A percentile compares a stretch with the other conserved stretches of the same genome.
Conservation (phyloP, 208 protist species). For the Trypanosoma caninum region DNA sequence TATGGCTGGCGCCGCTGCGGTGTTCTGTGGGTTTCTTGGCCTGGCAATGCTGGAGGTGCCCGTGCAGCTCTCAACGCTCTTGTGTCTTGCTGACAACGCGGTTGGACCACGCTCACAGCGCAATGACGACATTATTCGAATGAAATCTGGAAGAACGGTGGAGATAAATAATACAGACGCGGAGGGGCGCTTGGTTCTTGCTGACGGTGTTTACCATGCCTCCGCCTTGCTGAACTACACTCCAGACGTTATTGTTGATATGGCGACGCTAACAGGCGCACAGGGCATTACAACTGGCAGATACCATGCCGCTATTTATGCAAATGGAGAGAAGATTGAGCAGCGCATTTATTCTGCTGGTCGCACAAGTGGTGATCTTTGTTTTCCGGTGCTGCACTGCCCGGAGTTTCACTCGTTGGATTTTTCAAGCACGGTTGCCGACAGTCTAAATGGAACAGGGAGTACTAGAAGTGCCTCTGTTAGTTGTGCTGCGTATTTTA, state of each 20-base stretch:
- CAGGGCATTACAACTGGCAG: constrained; percentile 82
- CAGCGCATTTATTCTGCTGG: constrained; percentile 42
- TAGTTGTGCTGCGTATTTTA: constrained; percentile 82
- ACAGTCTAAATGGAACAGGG: constrained; percentile 68
- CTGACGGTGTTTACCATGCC: constrained; percentile 89
- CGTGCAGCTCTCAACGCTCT: constrained; percentile 40
- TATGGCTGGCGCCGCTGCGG: constrained; percentile 87
- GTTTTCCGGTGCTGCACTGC: constrained; percentile 85
- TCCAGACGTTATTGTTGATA: constrained; percentile 82
- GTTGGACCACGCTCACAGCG: constrained; percentile 70
- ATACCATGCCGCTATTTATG: constrained; percentile 78
- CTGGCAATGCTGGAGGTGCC: constrained; percentile 44
- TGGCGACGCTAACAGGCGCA: constrained; percentile 91
- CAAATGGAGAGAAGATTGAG: constrained; percentile 73
- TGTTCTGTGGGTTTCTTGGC: constrained; percentile 76
- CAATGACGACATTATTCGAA: constrained; percentile 85
- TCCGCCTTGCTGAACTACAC: constrained; percentile 66
- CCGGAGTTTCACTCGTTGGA: constrained; percentile 82
- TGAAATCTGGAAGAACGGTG: constrained; percentile 86
- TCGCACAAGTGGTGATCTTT: constrained; percentile 67
- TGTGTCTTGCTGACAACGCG: constrained; percentile 91
- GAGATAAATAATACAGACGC: constrained; percentile 94
- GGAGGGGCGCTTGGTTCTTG: constrained; percentile 90
- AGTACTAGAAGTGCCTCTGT: constrained; percentile 67
- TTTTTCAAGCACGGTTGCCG: constrained; percentile 66